phyloP scores from a whole-genome alignment of 164 flowering plant genomes.

The Tetrastigma voinierianum region DNA sequence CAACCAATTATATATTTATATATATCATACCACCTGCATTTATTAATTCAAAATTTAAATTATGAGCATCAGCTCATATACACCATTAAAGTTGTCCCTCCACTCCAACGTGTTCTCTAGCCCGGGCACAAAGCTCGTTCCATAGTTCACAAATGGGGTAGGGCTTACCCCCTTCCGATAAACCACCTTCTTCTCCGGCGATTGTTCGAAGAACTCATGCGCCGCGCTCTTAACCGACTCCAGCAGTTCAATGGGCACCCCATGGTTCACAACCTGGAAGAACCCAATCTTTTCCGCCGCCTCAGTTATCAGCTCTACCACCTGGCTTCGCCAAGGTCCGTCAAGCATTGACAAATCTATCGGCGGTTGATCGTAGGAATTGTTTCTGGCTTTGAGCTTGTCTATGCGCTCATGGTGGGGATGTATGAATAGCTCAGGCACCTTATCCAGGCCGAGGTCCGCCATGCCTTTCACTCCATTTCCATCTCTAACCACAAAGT shows the following conservation, averaged over 20 bases:
- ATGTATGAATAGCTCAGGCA: constrained; percentile 32
- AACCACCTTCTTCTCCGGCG: too few relatives aligned
- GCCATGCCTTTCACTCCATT: constrained; percentile 46
- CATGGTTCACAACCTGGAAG: constrained; percentile 50
- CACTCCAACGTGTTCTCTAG: constrained; percentile 48
- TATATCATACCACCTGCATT: constrained; percentile 42
- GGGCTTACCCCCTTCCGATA: constrained; percentile 31
- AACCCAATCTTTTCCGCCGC: constrained; percentile 45
- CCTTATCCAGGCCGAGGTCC: constrained; percentile 29
- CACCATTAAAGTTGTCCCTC: constrained; percentile 40
- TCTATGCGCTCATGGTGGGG: constrained; percentile 31
- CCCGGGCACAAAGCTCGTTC: constrained; percentile 47
- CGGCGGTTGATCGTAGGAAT: not conserved
- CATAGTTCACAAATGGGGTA: constrained; percentile 34
- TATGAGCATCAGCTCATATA: constrained; percentile 38
- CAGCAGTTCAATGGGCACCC: constrained; percentile 33
- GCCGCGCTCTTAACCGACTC: constrained; percentile 34
- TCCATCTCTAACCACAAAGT: too few relatives aligned
- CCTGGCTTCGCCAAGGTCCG: constrained; percentile 31
- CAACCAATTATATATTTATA: too few relatives aligned
- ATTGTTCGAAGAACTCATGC: constrained; percentile 33
- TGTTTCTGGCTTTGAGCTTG: constrained; percentile 8
- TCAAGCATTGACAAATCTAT: too few relatives aligned
- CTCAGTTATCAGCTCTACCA: constrained; percentile 15
- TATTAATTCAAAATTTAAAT: constrained; percentile 30